Evolutionary conservation across 2,329 filamentous ascomycete species (phyloP), one percentile per base, ranked within the genome.

Genomic region (Colletotrichum melonis): DNA sequence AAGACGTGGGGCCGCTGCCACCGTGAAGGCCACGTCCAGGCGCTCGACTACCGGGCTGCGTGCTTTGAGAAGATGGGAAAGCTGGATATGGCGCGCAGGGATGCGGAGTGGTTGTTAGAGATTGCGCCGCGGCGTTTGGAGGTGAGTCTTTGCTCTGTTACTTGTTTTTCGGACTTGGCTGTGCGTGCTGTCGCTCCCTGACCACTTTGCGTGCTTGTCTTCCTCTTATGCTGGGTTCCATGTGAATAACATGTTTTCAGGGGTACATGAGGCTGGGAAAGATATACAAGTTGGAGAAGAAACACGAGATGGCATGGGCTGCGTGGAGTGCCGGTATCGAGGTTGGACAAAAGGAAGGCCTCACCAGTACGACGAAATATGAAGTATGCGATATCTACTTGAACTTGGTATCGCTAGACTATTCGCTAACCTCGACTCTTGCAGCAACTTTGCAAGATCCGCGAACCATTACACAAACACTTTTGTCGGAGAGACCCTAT

Each of bases 91-190:
- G 84, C 84, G 16, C 79, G 77, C 71, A 79, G 75, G 42, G 84
- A 86, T 67, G 84, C 84, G 9, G 82, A 84, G 75, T 86, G 84
- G 83, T 81, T 86, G 26, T 74, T 86, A 22, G 83, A 85, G 67
- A 79, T 86, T 55, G 82, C 84, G 6, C 84, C 84, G 26, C 78
- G 80, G 46, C 76, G 82, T 1, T 80, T 84, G 19, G 83, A 86
- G 75, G 84, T 85, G 77, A 49, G 80, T 52, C 9, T 6, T 4
- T 49, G 8, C 24, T 9, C 16, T 19, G 24, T 22, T 1, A 14
- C 26, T 28, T 42, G 16, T 8, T 67, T 32, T 49, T 26, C 3
- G 19, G 55, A 6, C 7, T 52, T 42, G 16, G 16, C 19, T n/a
- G 9, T 54, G n/a, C 26, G 63, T 32, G 7, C 22, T 57, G 6